Base-by-base conservation (phyloP, 345 rosid genomes). In the Eucalyptus pauciflora region DNA sequence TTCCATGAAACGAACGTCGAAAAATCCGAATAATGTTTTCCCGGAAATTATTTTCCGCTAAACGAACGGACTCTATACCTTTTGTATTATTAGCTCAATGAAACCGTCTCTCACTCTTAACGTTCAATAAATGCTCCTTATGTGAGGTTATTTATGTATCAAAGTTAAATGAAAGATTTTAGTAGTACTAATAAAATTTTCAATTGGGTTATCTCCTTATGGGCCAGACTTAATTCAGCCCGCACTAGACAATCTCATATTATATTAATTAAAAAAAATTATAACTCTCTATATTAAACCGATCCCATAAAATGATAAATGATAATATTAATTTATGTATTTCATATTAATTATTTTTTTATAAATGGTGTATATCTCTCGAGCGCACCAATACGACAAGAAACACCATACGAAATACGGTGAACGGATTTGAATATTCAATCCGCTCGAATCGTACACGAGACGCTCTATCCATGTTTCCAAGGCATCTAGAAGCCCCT, bases 161-260 rank as follows among this genome's bases (percentile, higher is more conserved):
- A 1, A 1, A 1, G 9, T 51, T 3, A 51, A 1, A 52, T 7
- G 56, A 52, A 10, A 52, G 2, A 52, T 52, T 52, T 52, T 52
- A 52, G 56, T 52, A 52, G 0, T 52, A 52, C 3, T 52, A 52
- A 7, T 18, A 52, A 52, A 52, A 7, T 52, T 18, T 52, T 0
- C 10, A 52, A 52, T 18, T 2, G 0, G 0, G 2, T 52, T 1
- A 0, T 52, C 10, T 52, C 0, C 18, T 52, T 52, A 18, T 52
- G 2, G 1, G 24, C 10, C 0, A 0, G 1, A 52, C 4, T 52
- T 2, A 52, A 52, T 52, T 52, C 0, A 4, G 0, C 4, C 0
- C 0, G 4, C 24, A 52, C 0, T 52, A 52, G 1, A 7, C 1
- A 52, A 52, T 52, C 4, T 0, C 24, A 7, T 52, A 18, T 52